These are phyloP conservation scores for Trichosporon asahii DNA, from an alignment of 1,284 basidiomycete genomes.

Conservation along the genomic window DNA sequence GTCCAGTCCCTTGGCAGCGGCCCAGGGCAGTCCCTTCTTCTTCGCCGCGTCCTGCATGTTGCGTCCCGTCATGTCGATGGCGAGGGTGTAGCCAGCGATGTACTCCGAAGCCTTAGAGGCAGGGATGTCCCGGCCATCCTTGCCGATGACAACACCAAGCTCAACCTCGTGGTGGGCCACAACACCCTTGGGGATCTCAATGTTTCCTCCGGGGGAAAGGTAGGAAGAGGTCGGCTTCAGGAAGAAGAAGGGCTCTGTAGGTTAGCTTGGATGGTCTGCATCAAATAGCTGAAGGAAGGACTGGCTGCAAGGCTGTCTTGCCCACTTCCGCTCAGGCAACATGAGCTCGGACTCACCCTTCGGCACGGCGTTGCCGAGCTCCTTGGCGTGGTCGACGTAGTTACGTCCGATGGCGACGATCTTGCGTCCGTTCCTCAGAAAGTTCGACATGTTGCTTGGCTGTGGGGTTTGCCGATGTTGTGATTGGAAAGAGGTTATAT, in stretches of 20 bases:
- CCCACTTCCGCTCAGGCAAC: not conserved
- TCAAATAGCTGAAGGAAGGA: not conserved
- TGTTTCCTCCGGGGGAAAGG: constrained; percentile 63
- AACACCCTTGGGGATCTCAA: constrained; percentile 84
- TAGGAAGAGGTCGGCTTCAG: constrained; percentile 93
- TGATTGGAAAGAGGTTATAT: not conserved
- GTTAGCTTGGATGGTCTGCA: too few relatives aligned
- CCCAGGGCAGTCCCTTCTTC: constrained; percentile 90
- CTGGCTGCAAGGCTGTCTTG: too few relatives aligned
- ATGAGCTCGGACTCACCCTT: constrained; percentile 51
- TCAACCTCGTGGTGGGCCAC: constrained; percentile 93
- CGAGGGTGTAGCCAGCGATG: constrained; percentile 88
- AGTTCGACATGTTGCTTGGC: constrained; percentile 42
- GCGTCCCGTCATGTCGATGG: constrained; percentile 91
- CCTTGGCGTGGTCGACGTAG: constrained; percentile 75
- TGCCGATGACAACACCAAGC: constrained; percentile 92
- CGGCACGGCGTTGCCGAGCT: constrained; percentile 83
- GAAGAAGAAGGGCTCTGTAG: constrained; percentile 90
- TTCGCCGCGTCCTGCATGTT: constrained; percentile 93
- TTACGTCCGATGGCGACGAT: constrained; percentile 79
- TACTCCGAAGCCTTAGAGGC: constrained; percentile 68
- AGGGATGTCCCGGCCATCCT: constrained; percentile 74
- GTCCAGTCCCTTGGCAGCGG: constrained; percentile 85
- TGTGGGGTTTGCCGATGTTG: not conserved
- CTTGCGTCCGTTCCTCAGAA: constrained; percentile 54